Evolutionary conservation across 108 stramenopile species (phyloP), one percentile per base, ranked within the genome.

Genomic region (Nitzschia palea): DNA sequence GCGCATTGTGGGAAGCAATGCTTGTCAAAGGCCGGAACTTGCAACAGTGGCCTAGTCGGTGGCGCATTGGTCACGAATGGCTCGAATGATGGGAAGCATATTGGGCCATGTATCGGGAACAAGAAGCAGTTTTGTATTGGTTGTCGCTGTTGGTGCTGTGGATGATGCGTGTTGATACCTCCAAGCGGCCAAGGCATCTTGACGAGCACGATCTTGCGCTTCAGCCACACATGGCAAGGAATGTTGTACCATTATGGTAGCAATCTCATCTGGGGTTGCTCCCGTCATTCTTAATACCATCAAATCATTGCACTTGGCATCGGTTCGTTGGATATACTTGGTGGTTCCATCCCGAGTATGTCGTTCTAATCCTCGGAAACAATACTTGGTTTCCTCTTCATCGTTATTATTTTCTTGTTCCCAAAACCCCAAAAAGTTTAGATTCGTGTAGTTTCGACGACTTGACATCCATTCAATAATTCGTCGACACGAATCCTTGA

Each of bases 341-440:
- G 17, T 43, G 22, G 36, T n/a, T 2, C 59, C 36, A 6, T 60
- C 40, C 8, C 40, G 17, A 0, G 59, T 60, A 26, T 60, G 31
- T n/a, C 59, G 35, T 42, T 60, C 59, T 26, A 60, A 43, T 14
- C 59, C 59, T 1, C 59, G 36, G 31, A 40, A n/a, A 32, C 59
- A 60, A 43, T 42, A 60, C 23, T 60, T 23, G 50, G 8, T 17
- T 14, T 51, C 50, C 12, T 51, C 23, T 2, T 45, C 45, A 4
- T 47, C 44, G 1, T 48, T 30, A 26, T 48, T 47, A 1, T 30
- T 50, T 4, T 30, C 23, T 12, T 17, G 31, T 5, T 28, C 29
- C 17, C 36, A 14, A 44, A 14, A 44, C 30, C 30, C n/a, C 12
- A 34, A 31, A 5, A 0, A 20, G 12, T 50, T 25, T n/a, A n/a